Evolutionary conservation across 352 stramenopile genomes (phyloP), one percentile per base, ranked within the genome.

Genomic region (Phytopythium sindhum): DNA sequence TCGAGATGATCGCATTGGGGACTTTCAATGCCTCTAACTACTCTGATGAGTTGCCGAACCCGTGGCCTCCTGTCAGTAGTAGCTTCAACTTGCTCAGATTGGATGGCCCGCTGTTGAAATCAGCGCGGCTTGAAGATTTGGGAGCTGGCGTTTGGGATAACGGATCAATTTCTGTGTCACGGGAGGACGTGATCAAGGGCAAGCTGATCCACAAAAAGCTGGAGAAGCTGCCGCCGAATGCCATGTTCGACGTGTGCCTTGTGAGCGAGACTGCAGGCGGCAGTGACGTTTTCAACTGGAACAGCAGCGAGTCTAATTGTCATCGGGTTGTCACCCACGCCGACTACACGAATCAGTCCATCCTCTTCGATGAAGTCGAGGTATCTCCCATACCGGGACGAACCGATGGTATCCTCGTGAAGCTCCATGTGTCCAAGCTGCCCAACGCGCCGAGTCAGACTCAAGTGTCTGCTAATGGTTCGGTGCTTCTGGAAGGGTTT

Each of bases 281-380:
- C 52, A 73, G 84, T 5, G 86, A 84, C 8, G 73, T 95, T 28
- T 87, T 95, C 56, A 70, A 73, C 11, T 86, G 78, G 73, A 54
- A 68, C 8, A 68, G 61, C n/a, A 73, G 62, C 39, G 39, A 56
- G 2, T 56, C 61, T 4, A 68, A 67, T 0, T 95, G 86, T 29
- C 71, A 81, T 37, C 70, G 67, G 12, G 69, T 93, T 50, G 56
- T 60, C 26, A 95, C 86, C 0, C 80, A 91, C 65, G 84, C 83
- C 0, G 84, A 95, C 51, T 95, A 91, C 66, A 81, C 81, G 7
- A 95, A 93, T 50, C 81, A 91, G 50, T 92, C 86, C 0, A 65
- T 75, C 0, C 42, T 85, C 31, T 60, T 86, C 26, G 86, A 95
- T 39, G 73, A 89, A 28, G 68, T 89, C 19, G 42, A 70, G 3